Percentiles rank a stretch among this genome's conserved stretches.
These are phyloP conservation scores for Passalora sequoiae DNA, from an alignment of 2,329 filamentous ascomycete genomes.

Conservation along the genomic window DNA sequence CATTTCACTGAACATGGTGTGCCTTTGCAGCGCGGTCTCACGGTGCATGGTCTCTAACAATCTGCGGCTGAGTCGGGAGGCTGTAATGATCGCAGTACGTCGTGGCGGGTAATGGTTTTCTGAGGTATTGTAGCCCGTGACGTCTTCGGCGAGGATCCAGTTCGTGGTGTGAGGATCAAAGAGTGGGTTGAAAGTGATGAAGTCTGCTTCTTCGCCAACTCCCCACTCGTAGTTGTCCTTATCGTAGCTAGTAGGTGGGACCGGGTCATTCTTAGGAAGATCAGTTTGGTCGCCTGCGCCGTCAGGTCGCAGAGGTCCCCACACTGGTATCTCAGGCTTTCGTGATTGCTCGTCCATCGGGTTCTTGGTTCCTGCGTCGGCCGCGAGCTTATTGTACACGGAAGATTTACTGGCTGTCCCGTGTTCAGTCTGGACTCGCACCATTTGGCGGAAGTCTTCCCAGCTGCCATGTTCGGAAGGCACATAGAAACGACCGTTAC, in stretches of 20 bases:
- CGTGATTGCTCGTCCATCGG: conserved; percentile 39
- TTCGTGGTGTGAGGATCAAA: conserved; percentile 67
- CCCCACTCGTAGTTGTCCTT: conserved; percentile 58
- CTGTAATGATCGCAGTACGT: conserved; percentile 66
- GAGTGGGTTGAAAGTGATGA: conserved; percentile 72
- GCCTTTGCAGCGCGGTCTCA: conserved; percentile 62
- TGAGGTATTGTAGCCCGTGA: conserved; percentile 60
- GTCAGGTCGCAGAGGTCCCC: conserved; percentile 43
- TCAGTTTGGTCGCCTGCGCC: conserved; percentile 46
- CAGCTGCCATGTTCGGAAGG: conserved; percentile 64
- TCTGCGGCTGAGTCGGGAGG: conserved; percentile 61
- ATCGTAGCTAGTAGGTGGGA: conserved; percentile 53
- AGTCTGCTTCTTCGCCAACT: conserved; percentile 65
- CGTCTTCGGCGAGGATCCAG: conserved; percentile 67
- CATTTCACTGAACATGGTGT: conserved; percentile 76
- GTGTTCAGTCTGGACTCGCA: conserved; percentile 57
- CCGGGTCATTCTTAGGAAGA: conserved; percentile 45
- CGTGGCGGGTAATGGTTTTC: conserved; percentile 55
- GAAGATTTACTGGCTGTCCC: conserved; percentile 45
- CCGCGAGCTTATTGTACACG: conserved; percentile 37
- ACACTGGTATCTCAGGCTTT: conserved; percentile 45
- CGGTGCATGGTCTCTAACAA: conserved; percentile 69
- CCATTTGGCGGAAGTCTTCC: conserved; percentile 64
- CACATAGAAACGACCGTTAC: conserved; percentile 70
- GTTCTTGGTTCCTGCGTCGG: conserved; percentile 32